Base-by-base conservation (phyloP, 2,329 filamentous ascomycete genomes). In the Lecanosticta acicola region DNA sequence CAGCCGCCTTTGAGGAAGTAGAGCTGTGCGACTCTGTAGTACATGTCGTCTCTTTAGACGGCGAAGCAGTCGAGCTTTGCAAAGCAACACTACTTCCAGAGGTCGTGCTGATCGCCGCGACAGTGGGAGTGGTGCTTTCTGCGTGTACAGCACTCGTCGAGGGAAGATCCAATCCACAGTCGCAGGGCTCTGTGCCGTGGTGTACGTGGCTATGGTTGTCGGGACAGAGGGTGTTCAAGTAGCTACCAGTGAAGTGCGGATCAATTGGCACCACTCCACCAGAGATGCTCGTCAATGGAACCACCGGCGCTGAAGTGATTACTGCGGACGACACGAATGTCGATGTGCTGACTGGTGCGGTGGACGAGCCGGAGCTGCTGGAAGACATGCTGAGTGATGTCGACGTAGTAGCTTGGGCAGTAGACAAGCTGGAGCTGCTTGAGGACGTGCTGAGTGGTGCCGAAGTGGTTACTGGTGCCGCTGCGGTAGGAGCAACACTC, bases 141-240 rank as follows among this genome's bases (percentile, higher is more conserved):
- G n/a, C n/a, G n/a, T n/a, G n/a, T n/a, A n/a, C n/a, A n/a, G n/a
- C n/a, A n/a, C 34, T 37, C 14, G 34, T 37, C 16, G 18, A 19
- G 3, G 34, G 34, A 4, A 37, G 34, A 18, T 37, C 34, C 34
- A 18, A 16, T 3, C 34, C 34, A 37, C 34, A 37, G 14, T 37
- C 34, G 14, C 34, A 37, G 4, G 34, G 34, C 34, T 37, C 34
- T 11, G 34, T 37, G 11, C 34, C 34, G 34, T 37, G 34, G 21
- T 37, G 34, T 8, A 37, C 16, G 34, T 37, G 34, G n/a, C 16
- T 37, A 18, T 37, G 34, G 14, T 37, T 37, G 9, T 19, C 34
- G 14, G 16, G 18, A 19, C 34, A 37, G 16, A 37, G 18, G 14
- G 34, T 37, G 34, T 37, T 37, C 34, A 37, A 14, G 16, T 37